Conservation (phyloP, 169 alveolate genomes). For the Cryptosporidium tyzzeri region DNA sequence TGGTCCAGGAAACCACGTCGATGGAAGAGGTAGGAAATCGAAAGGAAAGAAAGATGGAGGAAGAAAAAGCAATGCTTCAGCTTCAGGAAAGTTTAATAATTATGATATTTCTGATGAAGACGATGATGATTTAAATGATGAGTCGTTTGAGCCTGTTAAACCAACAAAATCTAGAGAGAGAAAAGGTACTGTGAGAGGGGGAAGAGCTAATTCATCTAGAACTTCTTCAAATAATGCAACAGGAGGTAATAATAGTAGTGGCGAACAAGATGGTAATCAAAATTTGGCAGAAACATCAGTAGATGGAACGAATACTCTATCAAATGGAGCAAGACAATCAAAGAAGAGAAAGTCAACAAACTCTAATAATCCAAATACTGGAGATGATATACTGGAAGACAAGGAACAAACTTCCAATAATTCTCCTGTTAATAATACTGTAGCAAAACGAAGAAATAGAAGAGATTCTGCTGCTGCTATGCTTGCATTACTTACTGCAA, state of each 20-base stretch:
- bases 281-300: neutral
- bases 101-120: constrained; percentile 23
- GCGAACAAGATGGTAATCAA: constrained; percentile 9
- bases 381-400: constrained; percentile 15
- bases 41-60: constrained; percentile 47
- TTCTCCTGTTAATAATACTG: constrained; percentile 44
- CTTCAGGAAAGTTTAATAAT: neutral
- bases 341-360: constrained; percentile 25
- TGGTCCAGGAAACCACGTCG: neutral
- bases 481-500: constrained; percentile 73
- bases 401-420: neutral
- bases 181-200: constrained; percentile 7
- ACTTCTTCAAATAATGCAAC: neutral
- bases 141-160: constrained; percentile 48
- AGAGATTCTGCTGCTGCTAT: constrained; percentile 76
- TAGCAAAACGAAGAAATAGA: constrained; percentile 69
- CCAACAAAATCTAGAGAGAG: constrained; percentile 9
- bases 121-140: constrained; percentile 71
- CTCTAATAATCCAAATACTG: constrained; percentile 15
- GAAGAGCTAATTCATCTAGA: constrained; percentile 13
- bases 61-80: neutral
- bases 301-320: neutral
- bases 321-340: neutral
- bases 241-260: neutral
- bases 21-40: constrained; percentile 26